phyloP scores from a whole-genome alignment of 352 stramenopile species.

The Aphanomyces cochlioides region DNA sequence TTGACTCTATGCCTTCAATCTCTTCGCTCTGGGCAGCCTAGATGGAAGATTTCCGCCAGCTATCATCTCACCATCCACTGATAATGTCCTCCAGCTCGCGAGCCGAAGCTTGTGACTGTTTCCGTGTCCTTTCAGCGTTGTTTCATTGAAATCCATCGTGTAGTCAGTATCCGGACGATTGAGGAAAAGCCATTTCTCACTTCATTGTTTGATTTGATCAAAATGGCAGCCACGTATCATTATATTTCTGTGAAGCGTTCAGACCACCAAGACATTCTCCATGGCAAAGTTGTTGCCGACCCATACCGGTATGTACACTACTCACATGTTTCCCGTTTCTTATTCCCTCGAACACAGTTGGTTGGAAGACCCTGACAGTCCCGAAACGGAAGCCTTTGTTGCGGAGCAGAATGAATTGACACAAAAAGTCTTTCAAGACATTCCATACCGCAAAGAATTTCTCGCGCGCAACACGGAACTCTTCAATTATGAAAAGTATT shows the following conservation, averaged over 20 bases:
- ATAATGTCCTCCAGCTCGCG: too few relatives aligned
- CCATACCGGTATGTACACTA: slow-evolving; percentile 33
- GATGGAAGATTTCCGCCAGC: too few relatives aligned
- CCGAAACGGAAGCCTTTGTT: slow-evolving; percentile 80
- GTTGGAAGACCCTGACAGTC: slow-evolving; percentile 72
- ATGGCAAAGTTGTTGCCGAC: slow-evolving; percentile 34
- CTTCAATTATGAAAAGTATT: slow-evolving; percentile 88
- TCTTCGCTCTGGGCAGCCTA: too few relatives aligned
- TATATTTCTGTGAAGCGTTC: slow-evolving; percentile 10
- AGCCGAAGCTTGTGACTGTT: too few relatives aligned
- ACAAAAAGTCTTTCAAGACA: slow-evolving; percentile 52
- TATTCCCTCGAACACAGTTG: slow-evolving; percentile 35
- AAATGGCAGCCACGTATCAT: background rate
- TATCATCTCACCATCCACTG: too few relatives aligned
- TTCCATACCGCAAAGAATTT: slow-evolving; percentile 67
- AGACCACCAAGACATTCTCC: slow-evolving; percentile 31
- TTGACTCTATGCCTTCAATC: too few relatives aligned
- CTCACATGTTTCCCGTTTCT: background rate
- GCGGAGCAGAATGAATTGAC: slow-evolving; percentile 67
- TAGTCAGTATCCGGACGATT: too few relatives aligned
- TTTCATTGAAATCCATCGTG: too few relatives aligned
- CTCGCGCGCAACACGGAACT: slow-evolving; percentile 75
- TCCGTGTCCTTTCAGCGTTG: too few relatives aligned
- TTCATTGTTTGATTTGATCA: too few relatives aligned
- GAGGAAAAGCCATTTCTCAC: too few relatives aligned